Percentiles rank a stretch among this genome's conserved stretches.
Conservation (phyloP, 2,329 filamentous ascomycete species). For the Tolypocladium nubicola region DNA sequence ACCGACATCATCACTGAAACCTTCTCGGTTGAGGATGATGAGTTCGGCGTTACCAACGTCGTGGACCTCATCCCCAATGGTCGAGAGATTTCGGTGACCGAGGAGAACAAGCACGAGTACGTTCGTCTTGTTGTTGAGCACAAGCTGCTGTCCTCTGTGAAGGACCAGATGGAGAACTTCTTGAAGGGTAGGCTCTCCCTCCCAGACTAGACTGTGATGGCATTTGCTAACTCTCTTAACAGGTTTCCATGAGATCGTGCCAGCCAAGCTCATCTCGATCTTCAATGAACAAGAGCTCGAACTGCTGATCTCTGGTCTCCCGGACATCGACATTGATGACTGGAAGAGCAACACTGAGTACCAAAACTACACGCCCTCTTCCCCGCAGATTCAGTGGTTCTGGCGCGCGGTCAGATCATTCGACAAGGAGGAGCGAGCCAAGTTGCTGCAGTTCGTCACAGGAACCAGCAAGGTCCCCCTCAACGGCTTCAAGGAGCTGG, state of each 20-base stretch:
- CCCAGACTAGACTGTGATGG: background rate
- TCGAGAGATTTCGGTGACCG: constrained; percentile 84
- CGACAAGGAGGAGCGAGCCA: constrained; percentile 97
- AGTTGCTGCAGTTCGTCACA: constrained; percentile 94
- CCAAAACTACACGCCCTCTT: constrained; percentile 91
- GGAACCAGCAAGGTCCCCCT: constrained; percentile 96
- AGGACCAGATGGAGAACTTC: constrained; percentile 91
- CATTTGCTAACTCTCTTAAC: constrained; percentile 3
- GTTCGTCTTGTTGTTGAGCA: constrained; percentile 91
- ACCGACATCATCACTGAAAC: constrained; percentile 95
- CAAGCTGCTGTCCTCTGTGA: constrained; percentile 81
- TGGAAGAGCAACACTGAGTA: constrained; percentile 99
- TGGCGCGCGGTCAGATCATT: constrained; percentile 96
- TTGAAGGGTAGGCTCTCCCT: constrained; percentile 52
- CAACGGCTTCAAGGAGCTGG: constrained; percentile 97
- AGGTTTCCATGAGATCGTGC: constrained; percentile 98
- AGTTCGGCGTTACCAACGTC: constrained; percentile 80
- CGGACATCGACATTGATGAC: constrained; percentile 95
- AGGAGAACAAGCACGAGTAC: constrained; percentile 98
- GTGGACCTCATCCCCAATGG: constrained; percentile 83
- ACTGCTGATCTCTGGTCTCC: constrained; percentile 88
- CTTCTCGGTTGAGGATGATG: constrained; percentile 88
- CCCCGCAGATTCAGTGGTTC: constrained; percentile 98
- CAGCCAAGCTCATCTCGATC: constrained; percentile 85
- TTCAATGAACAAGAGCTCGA: constrained; percentile 99